Evolutionary conservation across 495 filamentous ascomycete genomes (phyloP).

Genomic region (Cryomyces minteri): DNA sequence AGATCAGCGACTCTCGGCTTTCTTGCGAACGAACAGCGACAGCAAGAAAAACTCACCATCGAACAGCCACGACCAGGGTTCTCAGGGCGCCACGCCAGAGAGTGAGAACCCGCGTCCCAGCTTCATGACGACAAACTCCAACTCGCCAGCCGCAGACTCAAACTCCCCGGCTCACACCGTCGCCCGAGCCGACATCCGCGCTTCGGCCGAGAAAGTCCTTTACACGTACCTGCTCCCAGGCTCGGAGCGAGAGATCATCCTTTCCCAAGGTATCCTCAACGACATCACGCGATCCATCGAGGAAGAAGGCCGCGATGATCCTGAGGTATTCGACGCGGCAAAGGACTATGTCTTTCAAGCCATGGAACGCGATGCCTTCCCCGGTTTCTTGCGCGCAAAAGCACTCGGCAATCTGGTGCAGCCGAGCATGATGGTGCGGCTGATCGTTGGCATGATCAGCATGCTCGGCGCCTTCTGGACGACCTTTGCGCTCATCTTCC

Average conservation of each 20-base stretch:
- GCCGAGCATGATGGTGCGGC: slow-evolving; percentile 59
- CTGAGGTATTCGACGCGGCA: slow-evolving; percentile 88
- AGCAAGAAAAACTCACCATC: slow-evolving; percentile 46
- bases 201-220: slow-evolving; percentile 91
- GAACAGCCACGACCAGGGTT: slow-evolving; percentile 25
- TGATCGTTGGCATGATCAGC: slow-evolving; percentile 69
- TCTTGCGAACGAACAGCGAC: slow-evolving; percentile 57
- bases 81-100: slow-evolving; percentile 22
- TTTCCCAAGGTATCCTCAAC: slow-evolving; percentile 70
- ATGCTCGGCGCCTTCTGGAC: slow-evolving; percentile 91
- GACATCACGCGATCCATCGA: slow-evolving; percentile 73
- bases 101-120: slow-evolving; percentile 40
- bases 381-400: slow-evolving; percentile 85
- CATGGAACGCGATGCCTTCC: slow-evolving; percentile 97
- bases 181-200: slow-evolving; percentile 66
- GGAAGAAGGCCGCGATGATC: slow-evolving; percentile 77
- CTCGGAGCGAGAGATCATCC: slow-evolving; percentile 83
- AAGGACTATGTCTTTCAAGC: slow-evolving; percentile 99
- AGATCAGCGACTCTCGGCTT: slow-evolving; percentile 78
- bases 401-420: slow-evolving; percentile 90
- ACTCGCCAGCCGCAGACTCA: slow-evolving; percentile 13
- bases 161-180: slow-evolving; percentile 42
- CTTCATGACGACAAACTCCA: slow-evolving; percentile 37
- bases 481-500: slow-evolving; percentile 79
- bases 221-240: slow-evolving; percentile 88